These are phyloP conservation scores for Suillus subalutaceus DNA, from an alignment of 768 basidiomycete species.

Conservation along the genomic window DNA sequence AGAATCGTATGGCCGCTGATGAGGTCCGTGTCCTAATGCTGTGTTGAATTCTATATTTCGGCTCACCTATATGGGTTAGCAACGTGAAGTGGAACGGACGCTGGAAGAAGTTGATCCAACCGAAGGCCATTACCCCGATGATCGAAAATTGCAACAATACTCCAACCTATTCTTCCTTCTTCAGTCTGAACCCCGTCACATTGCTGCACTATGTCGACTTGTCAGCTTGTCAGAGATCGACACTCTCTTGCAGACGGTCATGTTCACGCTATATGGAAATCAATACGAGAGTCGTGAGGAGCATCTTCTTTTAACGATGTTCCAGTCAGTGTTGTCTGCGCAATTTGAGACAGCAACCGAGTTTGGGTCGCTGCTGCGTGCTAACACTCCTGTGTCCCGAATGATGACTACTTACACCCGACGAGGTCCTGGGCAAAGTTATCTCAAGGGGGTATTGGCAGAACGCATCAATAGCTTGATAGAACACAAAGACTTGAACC, in stretches of 20 bases:
- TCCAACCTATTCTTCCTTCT: slow-evolving; percentile 98
- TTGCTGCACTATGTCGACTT: slow-evolving; percentile 93
- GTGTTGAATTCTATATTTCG: slow-evolving; percentile 8
- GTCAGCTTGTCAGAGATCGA: slow-evolving; percentile 97
- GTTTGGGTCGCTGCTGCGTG: slow-evolving; percentile 96
- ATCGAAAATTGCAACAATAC: slow-evolving; percentile 93
- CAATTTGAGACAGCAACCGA: slow-evolving; percentile 99
- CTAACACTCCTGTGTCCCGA: slow-evolving; percentile 97
- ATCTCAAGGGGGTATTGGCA: slow-evolving; percentile 95
- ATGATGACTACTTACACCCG: slow-evolving; percentile 99
- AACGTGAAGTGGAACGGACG: slow-evolving; percentile 93
- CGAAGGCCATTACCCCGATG: slow-evolving; percentile 92
- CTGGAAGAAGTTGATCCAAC: slow-evolving; percentile 95
- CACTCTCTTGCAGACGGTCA: slow-evolving; percentile 98
- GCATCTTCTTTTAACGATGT: slow-evolving; percentile 98
- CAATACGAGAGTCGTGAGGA: slow-evolving; percentile 99
- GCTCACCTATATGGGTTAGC: slow-evolving; percentile 46
- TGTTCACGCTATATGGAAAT: slow-evolving; percentile 99
- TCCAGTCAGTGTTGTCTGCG: slow-evolving; percentile 96
- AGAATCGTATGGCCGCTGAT: slow-evolving; percentile 96
- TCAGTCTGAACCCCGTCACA: slow-evolving; percentile 96
- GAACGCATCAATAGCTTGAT: slow-evolving; percentile 98
- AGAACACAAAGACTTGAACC: slow-evolving; percentile 98
- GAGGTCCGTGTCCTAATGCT: slow-evolving; percentile 58
- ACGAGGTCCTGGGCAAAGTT: slow-evolving; percentile 97